Conservation (phyloP, 2,329 filamentous ascomycete species). For the Claviceps sp. region DNA sequence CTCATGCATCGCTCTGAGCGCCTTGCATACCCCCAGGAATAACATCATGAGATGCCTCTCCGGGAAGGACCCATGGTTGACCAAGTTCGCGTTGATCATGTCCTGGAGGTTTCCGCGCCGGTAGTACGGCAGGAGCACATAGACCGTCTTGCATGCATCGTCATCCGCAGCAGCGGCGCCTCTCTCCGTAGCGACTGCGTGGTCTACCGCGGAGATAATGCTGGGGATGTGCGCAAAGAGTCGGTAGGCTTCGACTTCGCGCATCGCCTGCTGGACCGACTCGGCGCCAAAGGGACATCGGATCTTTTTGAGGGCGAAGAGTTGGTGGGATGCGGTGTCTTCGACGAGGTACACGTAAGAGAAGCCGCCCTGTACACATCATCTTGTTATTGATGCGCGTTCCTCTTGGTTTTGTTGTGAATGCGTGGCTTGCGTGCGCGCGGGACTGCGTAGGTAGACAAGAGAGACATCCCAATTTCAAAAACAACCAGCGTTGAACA, state of each 20-base stretch:
- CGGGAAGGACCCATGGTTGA: slow-evolving; percentile 85
- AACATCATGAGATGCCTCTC: slow-evolving; percentile 78
- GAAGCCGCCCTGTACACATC: slow-evolving; percentile 60
- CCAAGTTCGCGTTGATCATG: slow-evolving; percentile 94
- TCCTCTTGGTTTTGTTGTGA: too few species aligned
- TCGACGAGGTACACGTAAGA: slow-evolving; percentile 98
- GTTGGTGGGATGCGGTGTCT: slow-evolving; percentile 67
- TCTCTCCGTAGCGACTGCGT: slow-evolving; percentile 62
- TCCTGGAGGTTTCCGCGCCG: slow-evolving; percentile 90
- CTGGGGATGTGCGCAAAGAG: slow-evolving; percentile 72
- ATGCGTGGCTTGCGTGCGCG: too few species aligned
- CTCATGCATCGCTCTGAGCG: slow-evolving; percentile 80
- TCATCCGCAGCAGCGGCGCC: slow-evolving; percentile 35
- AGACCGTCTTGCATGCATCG: slow-evolving; percentile 73
- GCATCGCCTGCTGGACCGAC: slow-evolving; percentile 86
- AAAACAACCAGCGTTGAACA: too few species aligned
- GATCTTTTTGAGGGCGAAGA: slow-evolving; percentile 97
- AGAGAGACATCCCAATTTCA: too few species aligned
- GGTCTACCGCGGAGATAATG: slow-evolving; percentile 78
- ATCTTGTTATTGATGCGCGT: too few species aligned
- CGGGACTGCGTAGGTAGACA: too few species aligned
- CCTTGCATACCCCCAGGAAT: slow-evolving; percentile 84
- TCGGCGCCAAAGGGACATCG: slow-evolving; percentile 95
- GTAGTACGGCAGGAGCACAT: slow-evolving; percentile 93
- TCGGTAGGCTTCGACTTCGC: slow-evolving; percentile 93